Conservation (phyloP, 192 early-diverging fungal genomes). For the Martensiomyces pterosporus region DNA sequence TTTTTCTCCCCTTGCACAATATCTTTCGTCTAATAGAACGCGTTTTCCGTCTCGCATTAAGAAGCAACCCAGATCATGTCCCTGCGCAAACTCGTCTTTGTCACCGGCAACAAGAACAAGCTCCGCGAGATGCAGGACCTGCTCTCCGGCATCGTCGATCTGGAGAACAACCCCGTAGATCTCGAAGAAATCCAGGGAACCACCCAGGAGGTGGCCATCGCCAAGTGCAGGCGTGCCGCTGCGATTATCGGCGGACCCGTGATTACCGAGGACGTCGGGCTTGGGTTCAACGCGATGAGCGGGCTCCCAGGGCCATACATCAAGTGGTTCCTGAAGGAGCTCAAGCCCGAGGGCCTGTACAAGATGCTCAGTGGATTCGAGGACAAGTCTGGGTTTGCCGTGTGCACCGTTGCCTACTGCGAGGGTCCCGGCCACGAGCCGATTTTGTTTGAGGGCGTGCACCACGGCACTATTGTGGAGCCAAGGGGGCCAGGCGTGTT, state of each 20-base stretch:
- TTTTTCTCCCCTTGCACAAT: too few species aligned
- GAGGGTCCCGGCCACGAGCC: constrained; percentile 76
- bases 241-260: constrained; percentile 62
- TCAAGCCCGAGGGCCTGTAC: constrained; percentile 75
- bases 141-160: constrained; percentile 58
- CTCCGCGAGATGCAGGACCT: constrained; percentile 84
- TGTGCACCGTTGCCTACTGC: constrained; percentile 90
- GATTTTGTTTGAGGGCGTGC: constrained; percentile 80
- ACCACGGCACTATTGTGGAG: constrained; percentile 79
- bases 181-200: constrained; percentile 93
- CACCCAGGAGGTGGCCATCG: constrained; percentile 66
- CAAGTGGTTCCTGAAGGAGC: constrained; percentile 89
- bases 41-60: too few species aligned
- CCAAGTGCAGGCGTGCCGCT: constrained; percentile 79
- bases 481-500: constrained; percentile 78
- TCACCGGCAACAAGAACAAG: constrained; percentile 97
- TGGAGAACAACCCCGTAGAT: constrained; percentile 70
- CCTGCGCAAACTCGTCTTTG: constrained; percentile 65
- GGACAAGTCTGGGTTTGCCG: constrained; percentile 81
- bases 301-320: constrained; percentile 86
- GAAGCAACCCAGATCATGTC: too few species aligned
- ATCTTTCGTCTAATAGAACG: too few species aligned
- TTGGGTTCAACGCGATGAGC: constrained; percentile 93
- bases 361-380: constrained; percentile 83
- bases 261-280: constrained; percentile 89